Evolutionary conservation across 768 basidiomycete species (phyloP).

Genomic region (Cystobasidium onofrii): DNA sequence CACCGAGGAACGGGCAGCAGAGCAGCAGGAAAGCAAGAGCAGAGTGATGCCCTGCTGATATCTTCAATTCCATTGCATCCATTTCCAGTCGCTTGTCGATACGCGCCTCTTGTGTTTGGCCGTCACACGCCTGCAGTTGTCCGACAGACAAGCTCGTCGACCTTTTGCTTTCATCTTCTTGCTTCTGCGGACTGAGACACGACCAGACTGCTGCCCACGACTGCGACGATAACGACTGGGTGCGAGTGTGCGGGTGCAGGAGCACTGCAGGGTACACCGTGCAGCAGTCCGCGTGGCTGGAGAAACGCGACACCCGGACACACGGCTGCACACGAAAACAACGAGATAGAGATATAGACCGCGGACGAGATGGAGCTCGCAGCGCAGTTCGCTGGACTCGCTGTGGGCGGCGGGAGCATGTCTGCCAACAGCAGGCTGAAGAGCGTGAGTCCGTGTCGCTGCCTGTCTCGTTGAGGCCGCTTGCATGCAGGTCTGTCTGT

Average conservation of each 20-base stretch:
- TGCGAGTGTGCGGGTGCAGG: no score
- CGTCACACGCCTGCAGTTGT: neutral
- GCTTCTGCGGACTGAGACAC: neutral
- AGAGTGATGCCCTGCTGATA: neutral
- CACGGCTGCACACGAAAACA: neutral
- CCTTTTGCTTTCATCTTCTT: neutral
- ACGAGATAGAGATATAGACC: no score
- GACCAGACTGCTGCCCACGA: neutral
- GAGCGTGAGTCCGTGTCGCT: neutral
- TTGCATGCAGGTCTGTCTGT: no score
- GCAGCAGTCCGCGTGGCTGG: neutral
- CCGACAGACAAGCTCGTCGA: neutral
- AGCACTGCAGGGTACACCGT: no score
- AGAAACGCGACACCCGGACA: neutral
- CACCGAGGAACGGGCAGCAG: neutral
- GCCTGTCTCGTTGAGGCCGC: no score
- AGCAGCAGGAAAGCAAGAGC: neutral
- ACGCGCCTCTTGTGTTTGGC: neutral
- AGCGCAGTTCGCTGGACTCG: neutral
- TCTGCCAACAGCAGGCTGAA: neutral
- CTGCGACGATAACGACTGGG: neutral
- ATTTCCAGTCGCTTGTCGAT: neutral
- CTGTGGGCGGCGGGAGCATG: neutral
- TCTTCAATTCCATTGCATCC: no score
- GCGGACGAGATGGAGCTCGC: neutral